Conservation (phyloP, 257 asterid species). For the Rhazya stricta region DNA sequence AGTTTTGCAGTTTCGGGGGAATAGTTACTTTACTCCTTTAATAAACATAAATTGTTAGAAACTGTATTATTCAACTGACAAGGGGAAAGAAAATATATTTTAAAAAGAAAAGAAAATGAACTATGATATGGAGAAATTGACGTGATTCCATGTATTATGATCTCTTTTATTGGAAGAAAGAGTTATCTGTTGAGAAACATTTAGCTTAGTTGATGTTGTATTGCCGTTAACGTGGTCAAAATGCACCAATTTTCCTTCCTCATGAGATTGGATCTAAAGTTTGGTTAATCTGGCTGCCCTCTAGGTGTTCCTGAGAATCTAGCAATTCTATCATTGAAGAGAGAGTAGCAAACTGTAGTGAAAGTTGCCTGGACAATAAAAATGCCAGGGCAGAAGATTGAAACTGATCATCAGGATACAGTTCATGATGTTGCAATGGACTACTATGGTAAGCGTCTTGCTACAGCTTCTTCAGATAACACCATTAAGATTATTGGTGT, state of each 20-base stretch:
- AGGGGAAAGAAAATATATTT: no score
- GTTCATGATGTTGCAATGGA: slow-evolving; percentile 72
- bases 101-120: no score
- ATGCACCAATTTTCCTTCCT: not conserved
- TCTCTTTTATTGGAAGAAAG: not conserved
- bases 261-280: not conserved
- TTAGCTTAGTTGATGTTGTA: not conserved
- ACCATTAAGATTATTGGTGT: slow-evolving; percentile 58
- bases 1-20: not conserved
- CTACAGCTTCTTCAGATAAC: slow-evolving; percentile 72
- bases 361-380: slow-evolving; percentile 14
- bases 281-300: not conserved
- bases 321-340: not conserved
- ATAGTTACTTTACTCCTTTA: not conserved
- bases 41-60: not conserved
- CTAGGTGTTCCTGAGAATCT: slow-evolving; percentile 11
- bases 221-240: not conserved
- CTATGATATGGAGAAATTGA: not conserved
- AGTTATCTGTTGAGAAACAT: not conserved
- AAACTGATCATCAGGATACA: slow-evolving; percentile 64
- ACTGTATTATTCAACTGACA: not conserved
- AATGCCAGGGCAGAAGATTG: slow-evolving; percentile 73
- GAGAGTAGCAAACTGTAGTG: slow-evolving; percentile 4
- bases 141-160: not conserved
- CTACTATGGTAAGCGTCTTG: slow-evolving; percentile 70